Evolutionary conservation across 176 grass and related monocot species (phyloP).

Genomic region (Musa beccarii): DNA sequence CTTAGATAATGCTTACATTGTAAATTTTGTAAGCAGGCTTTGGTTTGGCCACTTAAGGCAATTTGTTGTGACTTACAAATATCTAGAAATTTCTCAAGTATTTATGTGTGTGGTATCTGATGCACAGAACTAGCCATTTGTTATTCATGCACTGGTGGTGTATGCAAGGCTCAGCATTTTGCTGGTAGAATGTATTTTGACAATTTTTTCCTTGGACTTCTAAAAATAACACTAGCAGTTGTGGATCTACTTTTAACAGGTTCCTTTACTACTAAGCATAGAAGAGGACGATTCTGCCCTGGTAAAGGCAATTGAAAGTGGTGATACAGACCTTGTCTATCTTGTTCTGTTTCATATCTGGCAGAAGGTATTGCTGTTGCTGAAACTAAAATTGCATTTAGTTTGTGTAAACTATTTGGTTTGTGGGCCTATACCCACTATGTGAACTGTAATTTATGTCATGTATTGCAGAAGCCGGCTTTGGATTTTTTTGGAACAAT

Average conservation of each 20-base stretch:
- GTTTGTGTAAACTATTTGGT: background rate
- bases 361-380: slow-evolving; percentile 56
- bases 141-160: no score
- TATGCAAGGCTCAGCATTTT: no score
- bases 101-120: no score
- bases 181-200: background rate
- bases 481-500: slow-evolving; percentile 93
- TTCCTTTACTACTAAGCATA: slow-evolving; percentile 88
- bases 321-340: slow-evolving; percentile 94
- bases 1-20: no score
- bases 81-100: no score
- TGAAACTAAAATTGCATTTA: background rate
- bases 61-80: no score
- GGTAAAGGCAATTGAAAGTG: slow-evolving; percentile 81
- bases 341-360: slow-evolving; percentile 95
- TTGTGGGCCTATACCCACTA: background rate
- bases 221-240: slow-evolving; percentile 17
- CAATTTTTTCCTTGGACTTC: background rate
- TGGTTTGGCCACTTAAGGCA: no score
- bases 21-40: no score
- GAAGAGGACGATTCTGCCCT: slow-evolving; percentile 88
- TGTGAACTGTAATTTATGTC: slow-evolving; percentile 12
- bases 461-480: slow-evolving; percentile 50
- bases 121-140: slow-evolving; percentile 2
- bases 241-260: slow-evolving; percentile 33